Evolutionary conservation across 768 basidiomycete species (phyloP).

Genomic region (Russula vinacea): DNA sequence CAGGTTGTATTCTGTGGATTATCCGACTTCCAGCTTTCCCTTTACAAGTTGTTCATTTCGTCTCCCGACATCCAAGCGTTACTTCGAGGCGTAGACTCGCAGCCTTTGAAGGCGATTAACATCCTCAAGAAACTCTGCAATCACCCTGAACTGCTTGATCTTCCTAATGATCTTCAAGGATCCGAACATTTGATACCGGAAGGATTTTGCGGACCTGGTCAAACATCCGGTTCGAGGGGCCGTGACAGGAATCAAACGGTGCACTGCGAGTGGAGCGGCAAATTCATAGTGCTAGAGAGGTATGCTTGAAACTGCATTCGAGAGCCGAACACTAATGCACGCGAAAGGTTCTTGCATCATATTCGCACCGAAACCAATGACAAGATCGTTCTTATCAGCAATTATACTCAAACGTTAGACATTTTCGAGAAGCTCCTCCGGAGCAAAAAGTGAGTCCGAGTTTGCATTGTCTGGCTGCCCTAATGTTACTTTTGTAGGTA

Average conservation of each 20-base stretch:
- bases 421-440: conserved; percentile 87
- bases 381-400: conserved; percentile 96
- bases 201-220: conserved; percentile 64
- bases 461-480: conserved; percentile 9
- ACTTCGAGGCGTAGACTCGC: conserved; percentile 81
- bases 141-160: conserved; percentile 84
- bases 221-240: conserved; percentile 38
- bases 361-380: conserved; percentile 79
- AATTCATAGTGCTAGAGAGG: conserved; percentile 92
- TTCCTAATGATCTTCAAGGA: conserved; percentile 81
- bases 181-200: conserved; percentile 79
- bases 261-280: conserved; percentile 82
- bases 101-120: conserved; percentile 95
- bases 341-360: conserved; percentile 73
- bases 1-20: conserved; percentile 92
- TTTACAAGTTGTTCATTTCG: conserved; percentile 88
- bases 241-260: conserved; percentile 50
- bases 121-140: conserved; percentile 94
- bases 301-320: conserved; percentile 35
- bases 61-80: conserved; percentile 91
- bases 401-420: conserved; percentile 94
- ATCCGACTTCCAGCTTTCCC: conserved; percentile 75
- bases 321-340: not conserved
- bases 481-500: conserved; percentile 52
- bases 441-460: conserved; percentile 63